Evolutionary conservation across 345 rosid genomes (phyloP), one percentile per base, ranked within the genome.

Genomic region (Gossypium australe): DNA sequence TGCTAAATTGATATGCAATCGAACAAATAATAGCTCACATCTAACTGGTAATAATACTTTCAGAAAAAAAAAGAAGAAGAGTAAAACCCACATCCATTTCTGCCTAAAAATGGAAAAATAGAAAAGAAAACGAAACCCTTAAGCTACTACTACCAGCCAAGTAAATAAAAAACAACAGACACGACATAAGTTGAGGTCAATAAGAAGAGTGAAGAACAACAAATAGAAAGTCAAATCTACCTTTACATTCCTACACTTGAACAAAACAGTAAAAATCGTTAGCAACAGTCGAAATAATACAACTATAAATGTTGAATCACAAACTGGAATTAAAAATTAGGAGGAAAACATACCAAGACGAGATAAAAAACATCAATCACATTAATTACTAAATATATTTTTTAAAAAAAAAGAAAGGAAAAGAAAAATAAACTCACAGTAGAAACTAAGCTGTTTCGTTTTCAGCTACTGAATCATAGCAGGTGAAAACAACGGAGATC

Each of bases 401-500:
- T 0, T 25, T 29, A 2, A 7, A 3, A 16, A 13, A 14, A 51
- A 14, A 51, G 14, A 34, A 38, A 9, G 22, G 53, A 14, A 27
- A 14, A 17, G 14, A 18, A 4, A 63, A 68, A 25, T 6, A 45
- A 53, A 76, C 88, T 83, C 76, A 88, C 92, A 52, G 79, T 71
- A 59, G 41, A 2, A 74, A 72, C 71, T 77, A 53, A 78, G 76
- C 76, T 51, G 55, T 29, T 59, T 73, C 53, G 79, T 75, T 45
- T 69, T 57, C 43, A 64, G 81, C 85, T 82, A 83, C 76, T 72
- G 82, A 81, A 82, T 20, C 53, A 78, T 11, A 72, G 51, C 63
- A 75, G 77, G 65, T 24, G 86, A 80, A 76, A 78, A 73, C 74
- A 83, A 85, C 60, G 86, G 86, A 81, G 91, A 87, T 87, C 88